Base-by-base conservation (phyloP, 2,329 filamentous ascomycete species). In the Pseudogymnoascus sp. region DNA sequence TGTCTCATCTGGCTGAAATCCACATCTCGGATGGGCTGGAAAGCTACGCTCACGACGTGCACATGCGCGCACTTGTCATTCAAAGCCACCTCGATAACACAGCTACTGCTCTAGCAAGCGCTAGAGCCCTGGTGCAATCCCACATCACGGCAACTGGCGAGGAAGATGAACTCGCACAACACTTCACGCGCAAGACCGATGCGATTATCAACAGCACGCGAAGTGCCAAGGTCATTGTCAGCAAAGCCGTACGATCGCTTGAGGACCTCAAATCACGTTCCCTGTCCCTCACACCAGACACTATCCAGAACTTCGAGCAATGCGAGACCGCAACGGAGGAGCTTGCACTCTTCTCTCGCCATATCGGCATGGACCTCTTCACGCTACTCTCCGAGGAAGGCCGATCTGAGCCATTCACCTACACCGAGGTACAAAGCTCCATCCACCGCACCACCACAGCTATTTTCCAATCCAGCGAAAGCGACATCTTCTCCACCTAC, bases 1-100 rank as follows among this genome's bases (percentile, higher is more conserved):
- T 97, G 81, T 84, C 85, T n/a, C 92, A 97, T 73, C 82, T 97
- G 12, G 88, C 86, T 8, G 90, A 93, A 71, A 87, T 93, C 21
- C 87, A 96, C 71, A 86, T 96, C 56, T 82, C 85, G 1, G 80
- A 82, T 61, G 86, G 84, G 50, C 78, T 91, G 7, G 85, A 89
- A 67, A 87, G 85, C 71, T 91, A 90, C 73, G 90, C 91, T 0
- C 89, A 93, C 71, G 86, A 92, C 69, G 77, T 93, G 36, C 85
- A 92, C 70, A 93, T 93, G 87, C 86, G 85, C 67, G 84, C 89
- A 2, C 74, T 86, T 56, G 78, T 93, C 66, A 86, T 92, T 76
- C 91, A 96, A 73, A 91, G 86, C 70, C 87, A 93, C 68, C 82
- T 96, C 14, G 93, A 96, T 65, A 91, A 86, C 64, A 85, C 89